Evolutionary conservation across 306 rosid genomes (phyloP).

Genomic region (Nissolia schottii): DNA sequence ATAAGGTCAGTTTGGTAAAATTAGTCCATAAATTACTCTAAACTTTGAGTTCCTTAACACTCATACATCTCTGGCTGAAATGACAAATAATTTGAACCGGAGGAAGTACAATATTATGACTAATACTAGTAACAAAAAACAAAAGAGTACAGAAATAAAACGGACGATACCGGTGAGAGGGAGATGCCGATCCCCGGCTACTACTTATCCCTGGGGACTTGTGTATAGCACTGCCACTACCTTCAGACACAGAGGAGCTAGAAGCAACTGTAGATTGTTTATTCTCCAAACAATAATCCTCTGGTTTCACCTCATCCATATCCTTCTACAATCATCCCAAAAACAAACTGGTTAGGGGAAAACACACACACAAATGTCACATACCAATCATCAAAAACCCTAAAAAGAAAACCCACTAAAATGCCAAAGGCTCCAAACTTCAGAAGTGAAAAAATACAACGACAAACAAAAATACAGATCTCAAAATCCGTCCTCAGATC

Average conservation of each 20-base stretch:
- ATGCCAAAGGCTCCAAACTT: slow-evolving; percentile 26
- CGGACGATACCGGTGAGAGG: slow-evolving; percentile 58
- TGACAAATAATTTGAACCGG: no score
- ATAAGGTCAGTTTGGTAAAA: no score
- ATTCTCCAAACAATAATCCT: slow-evolving; percentile 85
- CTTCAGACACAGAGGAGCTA: slow-evolving; percentile 78
- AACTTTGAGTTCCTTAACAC: no score
- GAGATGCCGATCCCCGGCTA: slow-evolving; percentile 63
- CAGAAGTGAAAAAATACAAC: slow-evolving; percentile 20
- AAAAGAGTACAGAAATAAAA: slow-evolving; percentile 16
- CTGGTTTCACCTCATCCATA: slow-evolving; percentile 62
- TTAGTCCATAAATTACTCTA: no score
- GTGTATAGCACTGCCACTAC: slow-evolving; percentile 58
- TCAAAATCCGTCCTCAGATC: slow-evolving; percentile 48
- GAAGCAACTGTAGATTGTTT: slow-evolving; percentile 79
- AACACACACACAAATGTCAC: neutral
- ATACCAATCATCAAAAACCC: slow-evolving; percentile 34
- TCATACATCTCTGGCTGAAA: no score
- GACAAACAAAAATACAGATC: slow-evolving; percentile 58
- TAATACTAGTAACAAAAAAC: slow-evolving; percentile 2
- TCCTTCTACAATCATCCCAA: slow-evolving; percentile 48
- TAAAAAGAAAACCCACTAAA: slow-evolving; percentile 24
- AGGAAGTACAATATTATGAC: neutral
- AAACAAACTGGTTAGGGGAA: slow-evolving; percentile 20
- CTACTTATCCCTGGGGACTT: slow-evolving; percentile 65